These are phyloP conservation scores for Solanum chilense DNA, from an alignment of 257 asterid species.

Conservation along the genomic window DNA sequence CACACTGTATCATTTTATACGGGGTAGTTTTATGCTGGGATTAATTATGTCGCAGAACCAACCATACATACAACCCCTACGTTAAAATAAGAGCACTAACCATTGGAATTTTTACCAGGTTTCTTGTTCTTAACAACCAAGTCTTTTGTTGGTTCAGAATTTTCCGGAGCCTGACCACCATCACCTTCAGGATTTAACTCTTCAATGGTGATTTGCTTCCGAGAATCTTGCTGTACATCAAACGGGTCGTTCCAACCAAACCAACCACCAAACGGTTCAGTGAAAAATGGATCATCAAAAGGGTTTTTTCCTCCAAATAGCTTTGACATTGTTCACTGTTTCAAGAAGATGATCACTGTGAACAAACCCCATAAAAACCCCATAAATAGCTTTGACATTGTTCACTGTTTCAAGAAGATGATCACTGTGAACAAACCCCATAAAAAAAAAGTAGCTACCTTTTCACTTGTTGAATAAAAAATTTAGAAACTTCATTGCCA, in stretches of 20 bases:
- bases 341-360: neutral
- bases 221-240: constrained; percentile 24
- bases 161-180: constrained; percentile 15
- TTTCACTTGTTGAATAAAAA: neutral
- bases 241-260: constrained; percentile 25
- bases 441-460: neutral
- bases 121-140: constrained; percentile 20
- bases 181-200: constrained; percentile 46
- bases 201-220: constrained; percentile 47
- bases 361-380: neutral
- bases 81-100: constrained; percentile 5
- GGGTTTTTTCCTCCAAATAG: constrained; percentile 74
- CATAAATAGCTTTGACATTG: constrained; percentile 54
- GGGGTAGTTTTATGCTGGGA: neutral
- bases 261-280: constrained; percentile 41
- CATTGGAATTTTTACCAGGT: constrained; percentile 14
- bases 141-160: constrained; percentile 31
- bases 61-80: neutral
- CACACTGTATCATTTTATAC: neutral
- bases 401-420: neutral
- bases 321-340: constrained; percentile 28
- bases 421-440: neutral
- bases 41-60: neutral
- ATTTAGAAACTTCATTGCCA: neutral
- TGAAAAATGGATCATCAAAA: constrained; percentile 69